A percentile compares a stretch with the other conserved stretches of the same genome.
Evolutionary conservation across 371 early-diverging fungal species (phyloP).

Genomic region (Actinomortierella ambigua): DNA sequence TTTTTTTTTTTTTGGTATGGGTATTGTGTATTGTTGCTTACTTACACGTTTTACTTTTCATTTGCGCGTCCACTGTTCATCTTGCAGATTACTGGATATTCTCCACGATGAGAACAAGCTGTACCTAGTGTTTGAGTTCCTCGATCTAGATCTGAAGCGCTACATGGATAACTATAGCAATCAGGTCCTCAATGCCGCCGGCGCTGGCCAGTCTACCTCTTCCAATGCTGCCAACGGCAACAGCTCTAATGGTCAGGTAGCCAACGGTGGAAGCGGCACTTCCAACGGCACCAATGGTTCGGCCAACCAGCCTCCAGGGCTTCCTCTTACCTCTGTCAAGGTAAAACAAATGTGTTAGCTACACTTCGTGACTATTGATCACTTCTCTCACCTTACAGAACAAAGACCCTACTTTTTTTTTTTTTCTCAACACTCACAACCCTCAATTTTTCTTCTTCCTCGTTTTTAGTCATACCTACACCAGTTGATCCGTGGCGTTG

Average conservation of each 20-base stretch:
- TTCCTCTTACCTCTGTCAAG: constrained; percentile 52
- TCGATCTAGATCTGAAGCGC: constrained; percentile 94
- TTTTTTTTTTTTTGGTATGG: not conserved
- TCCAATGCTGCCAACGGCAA: constrained; percentile 2
- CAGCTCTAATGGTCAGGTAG: too few species aligned
- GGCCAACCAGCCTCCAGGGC: too few species aligned
- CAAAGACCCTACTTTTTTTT: too few species aligned
- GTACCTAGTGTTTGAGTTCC: constrained; percentile 97
- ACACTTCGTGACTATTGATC: too few species aligned
- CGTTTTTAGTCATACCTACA: constrained; percentile 84
- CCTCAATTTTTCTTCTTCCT: constrained; percentile 1
- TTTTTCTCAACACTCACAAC: not conserved
- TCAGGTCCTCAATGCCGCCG: not conserved
- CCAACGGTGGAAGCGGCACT: too few species aligned
- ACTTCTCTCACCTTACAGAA: too few species aligned
- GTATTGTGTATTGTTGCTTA: not conserved
- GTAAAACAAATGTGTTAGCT: too few species aligned
- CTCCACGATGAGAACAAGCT: constrained; percentile 89
- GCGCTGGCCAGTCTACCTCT: constrained; percentile 10
- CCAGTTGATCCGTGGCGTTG: constrained; percentile 84
- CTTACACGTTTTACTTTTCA: not conserved
- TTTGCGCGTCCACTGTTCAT: not conserved
- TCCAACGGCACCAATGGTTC: too few species aligned
- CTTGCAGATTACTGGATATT: constrained; percentile 84
- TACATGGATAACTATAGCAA: constrained; percentile 79